A percentile compares a stretch with the other conserved stretches of the same genome.
These are phyloP conservation scores for Mikania micrantha DNA, from an alignment of 129 eudicot genomes.

Conservation along the genomic window DNA sequence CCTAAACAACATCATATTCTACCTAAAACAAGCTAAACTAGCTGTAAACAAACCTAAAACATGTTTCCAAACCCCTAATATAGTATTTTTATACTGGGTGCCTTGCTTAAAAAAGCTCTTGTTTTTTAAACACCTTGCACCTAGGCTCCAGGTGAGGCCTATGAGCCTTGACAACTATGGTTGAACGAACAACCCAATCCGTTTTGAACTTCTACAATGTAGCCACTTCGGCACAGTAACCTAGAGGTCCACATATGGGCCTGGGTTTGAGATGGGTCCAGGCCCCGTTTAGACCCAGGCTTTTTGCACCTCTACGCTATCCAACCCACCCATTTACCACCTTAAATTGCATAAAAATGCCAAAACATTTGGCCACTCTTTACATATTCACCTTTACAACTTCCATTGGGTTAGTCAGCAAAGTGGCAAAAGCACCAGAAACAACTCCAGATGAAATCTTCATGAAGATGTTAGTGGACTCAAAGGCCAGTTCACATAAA, in stretches of 20 bases:
- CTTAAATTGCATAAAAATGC: background rate
- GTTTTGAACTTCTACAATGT: background rate
- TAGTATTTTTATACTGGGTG: no score
- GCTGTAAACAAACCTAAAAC: no score
- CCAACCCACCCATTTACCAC: background rate
- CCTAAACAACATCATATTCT: no score
- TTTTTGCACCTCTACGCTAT: background rate
- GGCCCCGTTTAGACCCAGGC: background rate
- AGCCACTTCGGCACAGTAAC: background rate
- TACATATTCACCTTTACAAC: conserved; percentile 59
- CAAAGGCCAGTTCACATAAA: conserved; percentile 93
- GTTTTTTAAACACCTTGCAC: no score
- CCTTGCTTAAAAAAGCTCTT: no score
- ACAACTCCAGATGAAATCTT: conserved; percentile 97
- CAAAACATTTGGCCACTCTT: background rate
- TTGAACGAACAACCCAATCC: no score
- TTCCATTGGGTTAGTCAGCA: conserved; percentile 88
- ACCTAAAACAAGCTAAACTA: no score
- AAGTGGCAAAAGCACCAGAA: conserved; percentile 93
- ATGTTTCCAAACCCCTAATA: no score
- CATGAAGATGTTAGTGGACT: conserved; percentile 90
- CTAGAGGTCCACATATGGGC: background rate
- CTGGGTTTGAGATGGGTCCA: background rate
- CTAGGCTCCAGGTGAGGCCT: no score
- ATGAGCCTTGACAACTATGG: no score